These are phyloP conservation scores for Begonia peltatifolia DNA, from an alignment of 306 rosid species.

Conservation along the genomic window DNA sequence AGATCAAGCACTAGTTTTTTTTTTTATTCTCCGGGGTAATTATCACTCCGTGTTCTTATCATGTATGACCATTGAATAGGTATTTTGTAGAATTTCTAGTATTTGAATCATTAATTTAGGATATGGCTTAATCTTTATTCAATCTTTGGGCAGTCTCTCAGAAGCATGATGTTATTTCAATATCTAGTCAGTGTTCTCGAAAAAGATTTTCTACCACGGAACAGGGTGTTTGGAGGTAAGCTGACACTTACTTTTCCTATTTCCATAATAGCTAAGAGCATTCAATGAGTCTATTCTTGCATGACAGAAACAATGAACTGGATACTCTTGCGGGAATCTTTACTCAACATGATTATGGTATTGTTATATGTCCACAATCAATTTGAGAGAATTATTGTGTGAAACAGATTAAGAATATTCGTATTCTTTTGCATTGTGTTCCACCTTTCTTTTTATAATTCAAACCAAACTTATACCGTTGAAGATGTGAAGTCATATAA, in stretches of 20 bases:
- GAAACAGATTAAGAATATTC: not conserved
- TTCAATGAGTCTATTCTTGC: conserved; percentile 16
- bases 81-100: not conserved
- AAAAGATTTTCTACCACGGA: conserved; percentile 62
- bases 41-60: too few species aligned
- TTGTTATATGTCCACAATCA: not conserved
- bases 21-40: not conserved
- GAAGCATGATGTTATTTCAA: conserved; percentile 58
- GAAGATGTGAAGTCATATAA: conserved; percentile 1
- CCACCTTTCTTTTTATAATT: too few species aligned
- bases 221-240: conserved; percentile 34
- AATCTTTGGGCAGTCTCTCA: conserved; percentile 39
- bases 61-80: too few species aligned
- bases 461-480: not conserved
- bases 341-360: conserved; percentile 68
- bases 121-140: conserved; percentile 4
- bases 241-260: conserved; percentile 8
- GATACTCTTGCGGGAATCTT: conserved; percentile 68
- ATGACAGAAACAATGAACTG: conserved; percentile 55
- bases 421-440: conserved; percentile 1
- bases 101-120: not conserved
- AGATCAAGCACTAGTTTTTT: not conserved
- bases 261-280: conserved; percentile 3
- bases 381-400: not conserved
- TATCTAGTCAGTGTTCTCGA: conserved; percentile 58